Base-by-base conservation (phyloP, 2,329 filamentous ascomycete genomes). In the Helicocarpus griseus region DNA sequence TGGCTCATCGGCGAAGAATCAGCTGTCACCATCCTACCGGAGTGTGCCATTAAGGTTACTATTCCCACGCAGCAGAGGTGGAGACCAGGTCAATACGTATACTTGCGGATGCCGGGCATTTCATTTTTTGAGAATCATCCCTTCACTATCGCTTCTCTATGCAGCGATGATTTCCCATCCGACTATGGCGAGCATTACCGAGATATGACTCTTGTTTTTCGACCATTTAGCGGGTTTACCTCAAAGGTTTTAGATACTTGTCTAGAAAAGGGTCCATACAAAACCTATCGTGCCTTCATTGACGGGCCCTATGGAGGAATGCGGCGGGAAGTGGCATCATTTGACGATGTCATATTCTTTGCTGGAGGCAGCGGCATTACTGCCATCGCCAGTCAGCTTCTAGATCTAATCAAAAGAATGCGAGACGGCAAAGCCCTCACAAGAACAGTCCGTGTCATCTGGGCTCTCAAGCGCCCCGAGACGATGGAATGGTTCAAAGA, bases 401-500 rank as follows among this genome's bases (percentile, higher is more conserved):
- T 96, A 21, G 88, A 95, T 58, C 75, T 97, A n/a, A 94, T 96
- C 71, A 96, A 95, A 71, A 83, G 89, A 53, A 95, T 97, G 85
- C 83, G 89, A 53, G 90, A 95, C 63, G 87, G 89, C 47, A 95
- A 95, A 68, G 90, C 91, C 31, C 88, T 95, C 41, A 96, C 90
- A 1, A 88, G 86, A 65, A 87, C 85, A 57, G 85, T 97, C 4
- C 85, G 93, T 14, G 87, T 97, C 1, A 81, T 97, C n/a, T 97
- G 91, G 91, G 83, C 90, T 4, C 75, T 96, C 58, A 95, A 93
- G 69, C 82, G 87, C 51, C 82, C 93, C 13, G 91, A 96, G 67
- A 88, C 89, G 1, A 89, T 97, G 83, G 89, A 96, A 65, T 97
- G 91, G 91, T 97, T 96, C 76, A 87, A 88, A 58, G 90, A 96